Percentiles rank a stretch among this genome's conserved stretches.
Conservation (phyloP, 163 green algal genomes). For the Smithsoniella earleae region DNA sequence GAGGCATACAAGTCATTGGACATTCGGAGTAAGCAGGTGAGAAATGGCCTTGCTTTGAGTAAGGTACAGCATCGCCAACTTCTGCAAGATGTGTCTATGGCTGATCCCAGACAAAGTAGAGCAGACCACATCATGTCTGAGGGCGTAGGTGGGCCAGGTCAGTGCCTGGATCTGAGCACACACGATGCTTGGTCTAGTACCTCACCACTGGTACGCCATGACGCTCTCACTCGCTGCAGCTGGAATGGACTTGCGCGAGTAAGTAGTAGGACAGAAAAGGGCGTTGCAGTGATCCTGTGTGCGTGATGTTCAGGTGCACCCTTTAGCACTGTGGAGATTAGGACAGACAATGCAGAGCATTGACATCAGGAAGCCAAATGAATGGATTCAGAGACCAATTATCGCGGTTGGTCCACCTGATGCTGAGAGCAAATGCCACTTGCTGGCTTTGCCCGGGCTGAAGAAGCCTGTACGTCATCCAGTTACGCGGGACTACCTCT, state of each 20-base stretch:
- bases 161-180: constrained; percentile 26
- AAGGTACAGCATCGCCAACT: constrained; percentile 19
- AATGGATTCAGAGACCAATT: constrained; percentile 19
- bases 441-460: constrained; percentile 4
- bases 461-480: background rate
- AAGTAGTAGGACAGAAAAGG: no score
- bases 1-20: constrained; percentile 28
- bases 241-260: no score
- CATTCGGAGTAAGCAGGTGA: background rate
- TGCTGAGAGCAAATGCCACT: background rate
- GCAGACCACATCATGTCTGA: constrained; percentile 23
- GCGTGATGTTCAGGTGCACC: constrained; percentile 28
- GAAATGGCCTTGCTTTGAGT: background rate
- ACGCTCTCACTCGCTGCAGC: background rate
- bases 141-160: background rate
- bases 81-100: constrained; percentile 29
- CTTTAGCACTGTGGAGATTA: background rate
- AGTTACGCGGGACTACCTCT: background rate
- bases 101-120: background rate
- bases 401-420: constrained; percentile 1
- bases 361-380: background rate
- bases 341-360: background rate
- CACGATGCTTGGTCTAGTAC: constrained; percentile 20
- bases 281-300: no score
- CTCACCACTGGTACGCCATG: constrained; percentile 24